Percentiles rank a stretch among this genome's conserved stretches.
Conservation (phyloP, 208 protist genomes). For the Naegleria fowleri region DNA sequence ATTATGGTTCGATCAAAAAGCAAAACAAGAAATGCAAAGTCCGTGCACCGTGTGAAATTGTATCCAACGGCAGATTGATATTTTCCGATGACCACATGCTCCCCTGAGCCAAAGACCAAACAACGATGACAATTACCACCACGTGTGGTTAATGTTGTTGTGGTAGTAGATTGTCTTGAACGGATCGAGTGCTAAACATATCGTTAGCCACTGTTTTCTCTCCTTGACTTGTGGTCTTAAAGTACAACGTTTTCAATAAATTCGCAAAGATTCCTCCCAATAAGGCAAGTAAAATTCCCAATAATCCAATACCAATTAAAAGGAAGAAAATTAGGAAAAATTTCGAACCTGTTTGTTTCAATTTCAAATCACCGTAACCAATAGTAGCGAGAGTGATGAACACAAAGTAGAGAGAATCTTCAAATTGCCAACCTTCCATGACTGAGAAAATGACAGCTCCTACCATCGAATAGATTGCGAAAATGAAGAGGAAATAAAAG, state of each 20-base stretch:
- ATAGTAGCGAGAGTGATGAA: conserved; percentile 1
- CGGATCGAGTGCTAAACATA: background rate
- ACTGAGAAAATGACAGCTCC: background rate
- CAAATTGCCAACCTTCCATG: background rate
- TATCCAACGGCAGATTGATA: no score
- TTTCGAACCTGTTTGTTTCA: background rate
- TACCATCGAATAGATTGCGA: background rate
- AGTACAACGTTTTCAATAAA: background rate
- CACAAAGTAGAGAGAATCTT: background rate
- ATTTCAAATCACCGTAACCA: conserved; percentile 11
- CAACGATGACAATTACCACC: no score
- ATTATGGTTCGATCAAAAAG: no score
- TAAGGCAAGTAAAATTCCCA: background rate
- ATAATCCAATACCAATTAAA: background rate
- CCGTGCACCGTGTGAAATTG: no score
- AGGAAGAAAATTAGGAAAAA: background rate
- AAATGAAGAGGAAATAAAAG: background rate
- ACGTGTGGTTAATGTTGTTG: no score
- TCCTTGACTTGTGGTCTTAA: background rate
- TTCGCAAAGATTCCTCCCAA: background rate
- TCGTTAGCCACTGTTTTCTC: background rate
- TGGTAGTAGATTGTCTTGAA: background rate
- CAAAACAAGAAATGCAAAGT: no score
- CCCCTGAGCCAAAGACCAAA: no score
- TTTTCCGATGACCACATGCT: no score